Evolutionary conservation across 305 asterid species (phyloP), one percentile per base, ranked within the genome.

Genomic region (Solanum hybrid): DNA sequence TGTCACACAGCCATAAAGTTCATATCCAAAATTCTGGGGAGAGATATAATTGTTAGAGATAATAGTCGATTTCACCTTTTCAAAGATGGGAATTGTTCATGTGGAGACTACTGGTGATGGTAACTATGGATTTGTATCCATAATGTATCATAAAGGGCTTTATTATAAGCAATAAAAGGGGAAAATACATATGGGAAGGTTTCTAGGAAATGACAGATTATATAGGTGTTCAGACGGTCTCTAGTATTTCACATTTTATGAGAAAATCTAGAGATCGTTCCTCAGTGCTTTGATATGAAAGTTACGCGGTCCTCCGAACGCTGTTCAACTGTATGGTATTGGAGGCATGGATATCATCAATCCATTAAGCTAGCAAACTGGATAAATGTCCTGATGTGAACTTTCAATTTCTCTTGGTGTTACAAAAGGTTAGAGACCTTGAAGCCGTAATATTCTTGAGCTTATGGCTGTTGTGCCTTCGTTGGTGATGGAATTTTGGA

Each of bases 31-130:
- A 91, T 93, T 80, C 33, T 92, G 51, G 89, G 91, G 32, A 92
- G 97, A 79, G 96, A 94, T 91, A 94, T 95, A 33, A 92, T 95
- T 89, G 95, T 94, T 78, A 93, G 97, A 90, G 96, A 95, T 90
- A 87, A 90, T n/a, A 92, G 89, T 37, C 89, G 97, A 32, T 95
- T 91, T 93, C 98, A 94, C 89, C 94, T 92, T 94, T 94, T 95
- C 87, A 91, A 91, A 92, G 93, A 93, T 88, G 97, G 96, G 24
- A 87, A 88, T 20, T 96, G 98, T 90, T 95, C 96, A 2, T 96
- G 97, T 89, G 94, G 95, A 51, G 96, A 94, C 91, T 95, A 92
- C 80, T 95, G 97, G 97, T 94, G 94, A 94, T 65, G 84, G 41
- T 22, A 88, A 39, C 31, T 57, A 88, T 79, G 32, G 13, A 32